phyloP scores from a whole-genome alignment of 2,329 filamentous ascomycete species.

The Raffaelea albimanens region DNA sequence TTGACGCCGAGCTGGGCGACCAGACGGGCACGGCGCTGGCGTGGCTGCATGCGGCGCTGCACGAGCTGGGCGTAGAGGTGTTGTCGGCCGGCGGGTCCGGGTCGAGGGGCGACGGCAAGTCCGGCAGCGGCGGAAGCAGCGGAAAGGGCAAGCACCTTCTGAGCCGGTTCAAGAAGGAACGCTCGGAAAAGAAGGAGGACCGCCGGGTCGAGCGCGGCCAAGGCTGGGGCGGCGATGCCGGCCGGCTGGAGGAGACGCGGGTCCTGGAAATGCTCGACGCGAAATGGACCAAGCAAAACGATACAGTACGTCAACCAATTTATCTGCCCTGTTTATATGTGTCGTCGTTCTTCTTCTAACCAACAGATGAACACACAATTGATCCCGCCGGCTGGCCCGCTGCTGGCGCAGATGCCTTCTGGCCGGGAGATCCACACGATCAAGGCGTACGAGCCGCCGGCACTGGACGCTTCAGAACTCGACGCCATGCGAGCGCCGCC shows the following conservation, averaged over 20 bases:
- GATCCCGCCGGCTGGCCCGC: constrained; percentile 60
- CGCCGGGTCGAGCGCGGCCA: constrained; percentile 63
- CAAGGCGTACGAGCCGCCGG: constrained; percentile 56
- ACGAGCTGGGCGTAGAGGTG: constrained; percentile 60
- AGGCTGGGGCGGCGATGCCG: constrained; percentile 74
- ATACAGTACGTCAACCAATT: constrained; percentile 54
- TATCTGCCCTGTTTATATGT: neutral
- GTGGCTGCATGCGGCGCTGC: constrained; percentile 71
- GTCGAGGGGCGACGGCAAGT: neutral
- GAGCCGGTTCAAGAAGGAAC: constrained; percentile 60
- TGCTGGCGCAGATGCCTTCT: constrained; percentile 73
- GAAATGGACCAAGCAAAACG: constrained; percentile 90
- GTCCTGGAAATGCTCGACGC: constrained; percentile 78
- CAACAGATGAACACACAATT: constrained; percentile 66
- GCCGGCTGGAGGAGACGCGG: constrained; percentile 72
- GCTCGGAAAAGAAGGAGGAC: constrained; percentile 71
- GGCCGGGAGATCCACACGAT: constrained; percentile 76
- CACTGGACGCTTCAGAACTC: constrained; percentile 55
- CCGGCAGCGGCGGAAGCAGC: constrained; percentile 8
- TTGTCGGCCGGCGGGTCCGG: constrained; percentile 28
- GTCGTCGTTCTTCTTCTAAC: neutral
- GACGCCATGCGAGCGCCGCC: constrained; percentile 49
- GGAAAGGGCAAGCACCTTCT: constrained; percentile 43
- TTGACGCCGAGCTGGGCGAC: constrained; percentile 76
- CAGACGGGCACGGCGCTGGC: constrained; percentile 78